phyloP scores from a whole-genome alignment of 2,329 filamentous ascomycete genomes.

The Aspergillus uvarum region DNA sequence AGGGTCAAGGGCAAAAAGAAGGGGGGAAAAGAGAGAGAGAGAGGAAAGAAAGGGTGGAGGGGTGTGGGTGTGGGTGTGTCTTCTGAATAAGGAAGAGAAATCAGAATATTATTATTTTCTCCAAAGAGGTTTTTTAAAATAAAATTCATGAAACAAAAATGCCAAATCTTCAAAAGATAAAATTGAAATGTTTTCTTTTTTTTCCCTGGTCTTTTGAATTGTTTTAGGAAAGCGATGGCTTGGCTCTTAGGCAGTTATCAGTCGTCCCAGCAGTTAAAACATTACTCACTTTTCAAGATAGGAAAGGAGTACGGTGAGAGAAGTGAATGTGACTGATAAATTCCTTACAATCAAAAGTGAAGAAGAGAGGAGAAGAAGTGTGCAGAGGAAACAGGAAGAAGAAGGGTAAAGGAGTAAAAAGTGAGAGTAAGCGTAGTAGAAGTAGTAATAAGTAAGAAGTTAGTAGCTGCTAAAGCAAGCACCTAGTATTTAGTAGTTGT shows the following conservation, averaged over 20 bases:
- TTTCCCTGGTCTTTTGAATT: neutral
- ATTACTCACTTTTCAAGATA: conserved; percentile 1
- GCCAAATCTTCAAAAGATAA: conserved; percentile 4
- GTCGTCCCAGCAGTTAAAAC: conserved; percentile 4
- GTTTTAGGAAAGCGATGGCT: neutral
- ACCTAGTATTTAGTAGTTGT: neutral
- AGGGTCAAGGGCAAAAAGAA: conserved; percentile 15
- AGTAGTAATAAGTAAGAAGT: too few relatives aligned
- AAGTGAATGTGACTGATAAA: conserved; percentile 1
- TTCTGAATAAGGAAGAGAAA: conserved; percentile 17
- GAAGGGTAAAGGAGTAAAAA: conserved; percentile 11
- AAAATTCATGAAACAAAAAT: conserved; percentile 11
- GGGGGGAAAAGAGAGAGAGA: conserved; percentile 10
- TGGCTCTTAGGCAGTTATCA: conserved; percentile 6
- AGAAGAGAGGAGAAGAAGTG: conserved; percentile 7
- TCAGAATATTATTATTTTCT: conserved; percentile 13
- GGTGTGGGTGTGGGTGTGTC: conserved; percentile 14
- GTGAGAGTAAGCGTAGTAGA: neutral
- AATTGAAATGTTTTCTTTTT: neutral
- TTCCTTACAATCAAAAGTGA: conserved; percentile 7
- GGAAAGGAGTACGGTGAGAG: neutral
- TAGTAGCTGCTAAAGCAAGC: neutral
- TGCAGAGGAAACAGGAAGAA: conserved; percentile 2
- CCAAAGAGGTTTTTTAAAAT: conserved; percentile 13
- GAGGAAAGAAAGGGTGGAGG: conserved; percentile 11